phyloP scores from a whole-genome alignment of 2,329 filamentous ascomycete genomes.

The Xylariaceae sp. region DNA sequence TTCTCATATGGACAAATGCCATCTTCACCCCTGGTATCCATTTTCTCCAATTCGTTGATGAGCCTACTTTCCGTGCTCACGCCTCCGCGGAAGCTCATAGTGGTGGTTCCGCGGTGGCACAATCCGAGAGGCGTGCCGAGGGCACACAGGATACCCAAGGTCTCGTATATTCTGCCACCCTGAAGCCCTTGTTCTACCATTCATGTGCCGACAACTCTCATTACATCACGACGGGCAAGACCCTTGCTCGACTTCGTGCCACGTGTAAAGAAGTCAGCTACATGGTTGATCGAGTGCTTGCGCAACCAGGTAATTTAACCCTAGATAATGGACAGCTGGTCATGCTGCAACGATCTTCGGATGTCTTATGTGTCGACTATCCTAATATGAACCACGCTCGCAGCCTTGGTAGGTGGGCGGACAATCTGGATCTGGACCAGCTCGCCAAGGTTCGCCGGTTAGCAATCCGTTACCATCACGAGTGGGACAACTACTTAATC shows the following conservation, averaged over 20 bases:
- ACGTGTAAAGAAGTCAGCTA: slow-evolving; percentile 25
- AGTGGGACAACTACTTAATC: slow-evolving; percentile 35
- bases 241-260: slow-evolving; percentile 22
- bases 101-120: not conserved
- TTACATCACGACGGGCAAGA: slow-evolving; percentile 26
- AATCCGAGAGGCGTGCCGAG: not conserved
- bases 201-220: slow-evolving; percentile 28
- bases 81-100: slow-evolving; percentile 1
- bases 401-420: slow-evolving; percentile 25
- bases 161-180: slow-evolving; percentile 14
- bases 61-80: not conserved
- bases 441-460: slow-evolving; percentile 35
- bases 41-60: slow-evolving; percentile 29
- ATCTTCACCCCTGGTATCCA: slow-evolving; percentile 31
- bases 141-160: not conserved
- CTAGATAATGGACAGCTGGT: slow-evolving; percentile 26
- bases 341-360: slow-evolving; percentile 23
- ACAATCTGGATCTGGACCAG: slow-evolving; percentile 24
- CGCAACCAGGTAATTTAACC: slow-evolving; percentile 23
- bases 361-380: slow-evolving; percentile 32
- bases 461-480: slow-evolving; percentile 39
- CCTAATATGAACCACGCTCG: slow-evolving; percentile 21
- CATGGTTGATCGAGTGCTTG: slow-evolving; percentile 19
- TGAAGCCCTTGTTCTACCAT: slow-evolving; percentile 24
- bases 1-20: slow-evolving; percentile 27